Conservation (phyloP, 768 basidiomycete genomes). For the Leccinum truebloodii region DNA sequence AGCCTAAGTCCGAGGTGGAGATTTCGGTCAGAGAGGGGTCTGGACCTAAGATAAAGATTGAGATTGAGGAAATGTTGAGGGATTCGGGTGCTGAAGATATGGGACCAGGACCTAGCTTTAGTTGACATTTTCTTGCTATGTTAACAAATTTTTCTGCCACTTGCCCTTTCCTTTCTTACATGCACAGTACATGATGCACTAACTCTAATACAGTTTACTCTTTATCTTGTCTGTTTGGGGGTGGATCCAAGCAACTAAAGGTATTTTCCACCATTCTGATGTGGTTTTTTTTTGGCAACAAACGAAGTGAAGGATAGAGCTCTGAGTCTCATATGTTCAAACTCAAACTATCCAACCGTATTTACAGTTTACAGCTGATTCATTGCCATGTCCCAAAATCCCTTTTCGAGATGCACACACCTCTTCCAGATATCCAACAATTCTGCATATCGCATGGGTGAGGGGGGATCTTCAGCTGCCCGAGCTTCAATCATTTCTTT, state of each 20-base stretch:
- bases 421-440: conserved; percentile 74
- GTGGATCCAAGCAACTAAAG: too few species aligned
- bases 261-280: too few species aligned
- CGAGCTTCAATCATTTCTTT: conserved; percentile 74
- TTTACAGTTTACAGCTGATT: conserved; percentile 14
- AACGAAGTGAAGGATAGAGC: neutral
- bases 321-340: neutral
- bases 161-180: too few species aligned
- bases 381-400: conserved; percentile 83
- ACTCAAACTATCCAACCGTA: neutral
- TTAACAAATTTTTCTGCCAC: too few species aligned
- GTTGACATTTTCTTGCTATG: neutral
- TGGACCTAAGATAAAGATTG: neutral
- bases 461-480: conserved; percentile 64
- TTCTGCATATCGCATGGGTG: conserved; percentile 54
- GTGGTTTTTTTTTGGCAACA: neutral
- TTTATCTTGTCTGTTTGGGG: too few species aligned
- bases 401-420: conserved; percentile 76
- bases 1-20: neutral
- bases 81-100: neutral
- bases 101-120: neutral
- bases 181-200: too few species aligned
- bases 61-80: neutral
- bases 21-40: neutral
- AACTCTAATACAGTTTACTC: too few species aligned